Conservation (phyloP, 1,139 yeast genomes). For the Yamadazyma conglobata region DNA sequence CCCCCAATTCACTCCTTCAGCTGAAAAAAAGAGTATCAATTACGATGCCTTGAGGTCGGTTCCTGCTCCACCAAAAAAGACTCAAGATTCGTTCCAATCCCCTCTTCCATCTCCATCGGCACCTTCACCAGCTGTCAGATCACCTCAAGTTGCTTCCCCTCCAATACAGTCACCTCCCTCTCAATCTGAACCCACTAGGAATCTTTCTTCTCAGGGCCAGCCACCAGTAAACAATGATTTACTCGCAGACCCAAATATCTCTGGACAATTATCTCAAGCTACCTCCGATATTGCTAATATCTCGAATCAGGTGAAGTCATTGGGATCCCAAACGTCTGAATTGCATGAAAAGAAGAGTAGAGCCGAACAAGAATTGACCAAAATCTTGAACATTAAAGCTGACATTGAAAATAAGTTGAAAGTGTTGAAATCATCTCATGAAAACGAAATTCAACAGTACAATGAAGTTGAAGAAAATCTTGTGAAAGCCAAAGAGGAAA, state of each 20-base stretch:
- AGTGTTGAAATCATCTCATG: conserved; percentile 67
- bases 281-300: conserved; percentile 84
- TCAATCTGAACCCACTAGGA: conserved; percentile 1
- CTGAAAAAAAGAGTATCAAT: conserved; percentile 26
- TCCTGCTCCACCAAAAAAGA: conserved; percentile 41
- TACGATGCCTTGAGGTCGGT: conserved; percentile 48
- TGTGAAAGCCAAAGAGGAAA: conserved; percentile 59
- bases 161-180: conserved; percentile 3
- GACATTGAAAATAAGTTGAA: conserved; percentile 71
- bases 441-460: conserved; percentile 73
- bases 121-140: no score
- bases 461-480: conserved; percentile 64
- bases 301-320: conserved; percentile 78
- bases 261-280: conserved; percentile 71
- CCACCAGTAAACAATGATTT: conserved; percentile 40
- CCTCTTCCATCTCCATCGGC: no score
- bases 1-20: conserved; percentile 2
- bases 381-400: conserved; percentile 59
- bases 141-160: no score
- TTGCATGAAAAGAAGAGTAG: conserved; percentile 68
- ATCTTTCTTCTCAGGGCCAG: neutral
- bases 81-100: no score
- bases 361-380: conserved; percentile 72
- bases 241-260: conserved; percentile 55
- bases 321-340: conserved; percentile 69